phyloP scores from a whole-genome alignment of 768 basidiomycete genomes.

The Russula emetica region DNA sequence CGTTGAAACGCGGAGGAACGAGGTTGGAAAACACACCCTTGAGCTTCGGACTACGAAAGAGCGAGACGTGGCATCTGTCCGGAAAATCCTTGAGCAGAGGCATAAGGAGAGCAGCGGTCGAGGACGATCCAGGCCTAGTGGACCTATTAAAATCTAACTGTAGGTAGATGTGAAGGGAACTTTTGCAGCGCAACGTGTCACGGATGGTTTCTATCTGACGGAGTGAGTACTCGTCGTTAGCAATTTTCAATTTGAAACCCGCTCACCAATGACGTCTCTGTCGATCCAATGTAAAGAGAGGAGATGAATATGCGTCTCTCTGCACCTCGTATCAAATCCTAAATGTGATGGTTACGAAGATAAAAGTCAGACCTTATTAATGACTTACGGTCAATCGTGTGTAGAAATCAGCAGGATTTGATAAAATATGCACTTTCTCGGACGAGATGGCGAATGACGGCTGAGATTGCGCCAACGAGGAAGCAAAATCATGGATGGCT shows the following conservation, averaged over 20 bases:
- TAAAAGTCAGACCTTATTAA: neutral
- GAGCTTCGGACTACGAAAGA: conserved; percentile 87
- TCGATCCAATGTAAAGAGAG: conserved; percentile 80
- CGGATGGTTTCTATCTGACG: conserved; percentile 67
- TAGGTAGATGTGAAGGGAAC: conserved; percentile 61
- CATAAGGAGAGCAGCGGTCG: conserved; percentile 62
- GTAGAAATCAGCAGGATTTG: conserved; percentile 21
- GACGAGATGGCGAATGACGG: conserved; percentile 24
- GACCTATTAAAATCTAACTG: conserved; percentile 79
- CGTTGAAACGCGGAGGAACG: conserved; percentile 91
- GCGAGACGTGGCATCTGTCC: conserved; percentile 64
- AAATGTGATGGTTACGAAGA: neutral
- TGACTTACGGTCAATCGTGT: conserved; percentile 22
- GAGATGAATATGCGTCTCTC: conserved; percentile 81
- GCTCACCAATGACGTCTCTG: conserved; percentile 75
- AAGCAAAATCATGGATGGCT: conserved; percentile 20
- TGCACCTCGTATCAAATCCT: conserved; percentile 80
- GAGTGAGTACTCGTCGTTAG: neutral
- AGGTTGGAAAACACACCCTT: conserved; percentile 66
- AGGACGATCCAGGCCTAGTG: conserved; percentile 65
- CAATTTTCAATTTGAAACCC: neutral
- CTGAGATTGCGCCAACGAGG: conserved; percentile 24
- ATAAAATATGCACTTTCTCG: conserved; percentile 23
- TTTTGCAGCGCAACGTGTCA: conserved; percentile 53
- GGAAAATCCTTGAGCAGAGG: conserved; percentile 73